Base-by-base conservation (phyloP, 371 early-diverging fungal species). In the Apophysomyces elegans region DNA sequence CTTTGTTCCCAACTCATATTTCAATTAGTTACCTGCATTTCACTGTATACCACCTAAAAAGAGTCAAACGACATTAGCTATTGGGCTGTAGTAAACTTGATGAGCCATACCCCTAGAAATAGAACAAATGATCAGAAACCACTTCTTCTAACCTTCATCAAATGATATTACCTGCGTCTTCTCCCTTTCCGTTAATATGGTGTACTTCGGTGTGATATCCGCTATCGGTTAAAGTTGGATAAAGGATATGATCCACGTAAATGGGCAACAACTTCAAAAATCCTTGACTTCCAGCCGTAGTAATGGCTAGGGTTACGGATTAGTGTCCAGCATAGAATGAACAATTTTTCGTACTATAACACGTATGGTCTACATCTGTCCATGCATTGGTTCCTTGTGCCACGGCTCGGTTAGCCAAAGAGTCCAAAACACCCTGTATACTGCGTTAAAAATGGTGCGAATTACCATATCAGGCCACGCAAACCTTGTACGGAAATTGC, bases 381-480 rank as follows among this genome's bases (percentile, higher is more conserved):
- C 87, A 88, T 6, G 90, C 90, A 65, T 90, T 90, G 8, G 90
- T 90, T 32, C 90, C 89, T 71, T 87, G 85, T 7, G 90, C 88
- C 60, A 87, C 76, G 16, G 90, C 86, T 14, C 88, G 80, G 70
- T 90, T 90, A 35, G 90, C 90, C 16, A 90, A 78, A 8, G 85
- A 80, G 71, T 90, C 90, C 56, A 90, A 76, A 0, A 90, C 90
- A 39, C 90, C 88, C 78, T 80, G 43, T 41, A 38, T 21, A 45
- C 4, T n/a, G 35, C 11, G 38, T 46, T 56, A 59, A 38, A 45
- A 43, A 47, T 18, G 43, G 32, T 21, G 37, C 16, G 58, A 21
- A 21, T 39, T 7, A n/a, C 59, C 13, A 5, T 3, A 54, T 41
- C 13, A 21, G 11, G 54, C 8, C 4, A 9, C 21, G 13, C 38